Evolutionary conservation across 805 yeast species (phyloP).

Genomic region (Candida palmyrensis): DNA sequence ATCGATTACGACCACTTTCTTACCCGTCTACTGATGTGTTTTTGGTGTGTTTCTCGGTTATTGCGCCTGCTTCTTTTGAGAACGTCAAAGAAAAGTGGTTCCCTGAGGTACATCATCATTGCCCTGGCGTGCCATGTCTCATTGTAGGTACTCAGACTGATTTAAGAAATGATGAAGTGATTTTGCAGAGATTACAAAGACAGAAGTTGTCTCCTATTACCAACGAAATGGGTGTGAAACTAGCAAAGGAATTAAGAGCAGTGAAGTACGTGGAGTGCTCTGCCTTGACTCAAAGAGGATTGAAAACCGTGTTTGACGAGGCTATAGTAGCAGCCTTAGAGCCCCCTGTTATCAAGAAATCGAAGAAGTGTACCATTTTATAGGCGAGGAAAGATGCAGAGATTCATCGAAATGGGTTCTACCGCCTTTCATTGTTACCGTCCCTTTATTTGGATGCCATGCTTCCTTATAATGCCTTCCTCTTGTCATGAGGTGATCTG

Average conservation of each 20-base stretch:
- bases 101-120: conserved; percentile 94
- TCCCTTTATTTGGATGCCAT: no score
- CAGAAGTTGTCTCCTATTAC: conserved; percentile 86
- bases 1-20: conserved; percentile 91
- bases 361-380: conserved; percentile 82
- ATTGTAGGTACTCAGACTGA: conserved; percentile 97
- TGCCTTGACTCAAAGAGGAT: conserved; percentile 93
- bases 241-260: conserved; percentile 91
- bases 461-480: no score
- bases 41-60: conserved; percentile 91
- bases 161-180: conserved; percentile 88
- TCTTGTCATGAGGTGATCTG: no score
- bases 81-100: conserved; percentile 98
- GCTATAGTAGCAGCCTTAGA: conserved; percentile 98
- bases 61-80: conserved; percentile 95
- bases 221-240: conserved; percentile 82
- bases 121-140: conserved; percentile 97
- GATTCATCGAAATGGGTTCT: no score
- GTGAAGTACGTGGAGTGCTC: conserved; percentile 97
- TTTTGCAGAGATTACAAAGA: conserved; percentile 82
- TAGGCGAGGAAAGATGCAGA: conserved; percentile 23
- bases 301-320: conserved; percentile 97
- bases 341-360: conserved; percentile 83
- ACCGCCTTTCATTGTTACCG: no score
- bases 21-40: conserved; percentile 98